Conservation (phyloP, 2,329 filamentous ascomycete species). For the Aspergillus flavus region DNA sequence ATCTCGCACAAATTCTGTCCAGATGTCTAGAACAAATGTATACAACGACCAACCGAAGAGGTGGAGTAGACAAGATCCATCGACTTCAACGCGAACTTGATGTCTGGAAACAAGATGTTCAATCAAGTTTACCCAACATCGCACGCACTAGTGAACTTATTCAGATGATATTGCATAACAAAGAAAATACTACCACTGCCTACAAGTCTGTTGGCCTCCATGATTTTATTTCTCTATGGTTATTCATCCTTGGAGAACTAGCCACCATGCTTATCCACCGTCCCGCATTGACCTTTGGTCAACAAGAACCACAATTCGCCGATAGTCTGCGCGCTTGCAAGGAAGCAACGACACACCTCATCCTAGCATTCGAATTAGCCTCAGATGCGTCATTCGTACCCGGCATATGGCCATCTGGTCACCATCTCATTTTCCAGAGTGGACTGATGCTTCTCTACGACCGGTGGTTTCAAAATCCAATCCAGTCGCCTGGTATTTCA, state of each 20-base stretch:
- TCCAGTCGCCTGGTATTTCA: neutral
- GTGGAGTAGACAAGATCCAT: neutral
- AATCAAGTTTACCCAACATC: too few relatives aligned
- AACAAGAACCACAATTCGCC: neutral
- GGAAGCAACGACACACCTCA: neutral
- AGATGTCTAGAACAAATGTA: conserved; percentile 2
- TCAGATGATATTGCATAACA: too few relatives aligned
- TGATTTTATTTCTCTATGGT: neutral
- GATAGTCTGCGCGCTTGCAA: neutral
- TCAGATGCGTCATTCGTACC: neutral
- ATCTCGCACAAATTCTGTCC: neutral
- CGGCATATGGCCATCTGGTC: neutral
- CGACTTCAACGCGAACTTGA: neutral
- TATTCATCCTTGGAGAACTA: neutral
- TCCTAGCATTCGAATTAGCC: neutral
- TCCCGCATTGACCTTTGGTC: conserved; percentile 2
- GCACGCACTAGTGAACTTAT: too few relatives aligned
- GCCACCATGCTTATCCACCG: conserved; percentile 1
- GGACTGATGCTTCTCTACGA: neutral
- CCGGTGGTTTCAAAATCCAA: neutral
- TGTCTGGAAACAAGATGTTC: neutral
- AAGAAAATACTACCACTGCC: too few relatives aligned
- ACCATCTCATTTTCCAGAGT: neutral
- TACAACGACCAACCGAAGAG: conserved; percentile 5
- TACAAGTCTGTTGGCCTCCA: neutral